These are phyloP conservation scores for Pythium phragmitis DNA, from an alignment of 352 stramenopile genomes.

Conservation along the genomic window DNA sequence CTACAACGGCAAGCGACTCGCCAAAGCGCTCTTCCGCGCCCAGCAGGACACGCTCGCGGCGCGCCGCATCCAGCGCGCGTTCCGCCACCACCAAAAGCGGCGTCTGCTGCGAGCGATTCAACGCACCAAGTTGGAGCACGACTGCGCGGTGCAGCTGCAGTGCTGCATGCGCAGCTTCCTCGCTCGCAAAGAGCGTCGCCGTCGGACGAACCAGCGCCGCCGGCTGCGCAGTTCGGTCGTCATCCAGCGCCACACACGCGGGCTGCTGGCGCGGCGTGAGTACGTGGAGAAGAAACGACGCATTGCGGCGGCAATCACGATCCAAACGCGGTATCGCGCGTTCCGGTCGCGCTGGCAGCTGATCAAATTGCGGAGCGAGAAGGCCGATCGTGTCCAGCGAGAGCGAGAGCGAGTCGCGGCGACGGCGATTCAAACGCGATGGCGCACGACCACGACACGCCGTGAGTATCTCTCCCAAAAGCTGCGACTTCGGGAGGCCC, in stretches of 20 bases:
- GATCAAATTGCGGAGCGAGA: conserved; percentile 40
- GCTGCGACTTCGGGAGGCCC: conserved; percentile 29
- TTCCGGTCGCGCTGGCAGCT: conserved; percentile 41
- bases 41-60: conserved; percentile 61
- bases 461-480: conserved; percentile 36
- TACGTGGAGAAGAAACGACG: conserved; percentile 30
- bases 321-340: conserved; percentile 55
- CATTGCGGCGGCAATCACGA: conserved; percentile 41
- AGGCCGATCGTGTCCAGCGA: conserved; percentile 27
- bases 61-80: conserved; percentile 63
- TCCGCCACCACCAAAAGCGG: conserved; percentile 59
- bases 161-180: conserved; percentile 49
- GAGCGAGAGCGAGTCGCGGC: conserved; percentile 36
- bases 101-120: conserved; percentile 64
- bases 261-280: conserved; percentile 42
- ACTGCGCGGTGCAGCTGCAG: conserved; percentile 54
- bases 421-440: conserved; percentile 49
- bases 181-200: conserved; percentile 46
- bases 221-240: conserved; percentile 31
- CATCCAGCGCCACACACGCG: conserved; percentile 53
- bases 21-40: conserved; percentile 56
- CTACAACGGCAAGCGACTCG: conserved; percentile 70
- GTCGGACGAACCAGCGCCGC: conserved; percentile 19
- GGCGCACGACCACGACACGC: conserved; percentile 35
- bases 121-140: conserved; percentile 57